Base-by-base conservation (phyloP, 495 filamentous ascomycete genomes). In the Neurospora cerealis region DNA sequence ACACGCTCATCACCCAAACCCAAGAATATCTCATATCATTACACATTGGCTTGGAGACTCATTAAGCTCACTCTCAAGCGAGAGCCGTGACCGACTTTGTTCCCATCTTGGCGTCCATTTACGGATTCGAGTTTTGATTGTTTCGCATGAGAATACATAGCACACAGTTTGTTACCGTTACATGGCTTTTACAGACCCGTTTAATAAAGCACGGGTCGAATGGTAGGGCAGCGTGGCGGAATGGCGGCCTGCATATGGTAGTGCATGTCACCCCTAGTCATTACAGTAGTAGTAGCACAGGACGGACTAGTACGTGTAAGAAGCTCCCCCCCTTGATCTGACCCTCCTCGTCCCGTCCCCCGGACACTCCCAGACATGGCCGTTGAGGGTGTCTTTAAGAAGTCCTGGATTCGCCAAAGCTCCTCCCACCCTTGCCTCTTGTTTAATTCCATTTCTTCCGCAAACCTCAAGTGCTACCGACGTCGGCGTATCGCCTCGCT, bases 241-340 rank as follows among this genome's bases (percentile, higher is more conserved):
- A 69, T 38, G 46, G 71, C 54, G 71, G 72, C 72, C 60, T 69
- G 60, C 62, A 70, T 66, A 34, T 36, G 54, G 54, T 66, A 66
- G 54, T 15, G 54, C 54, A 66, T 34, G 54, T 66, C 28, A 66
- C 54, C 54, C 54, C 24, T 32, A 32, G 54, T 62, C 24, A 62
- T 62, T 62, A 62, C 24, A 62, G 54, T 62, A 62, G 54, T 32
- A 28, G 37, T 38, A 39, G 38, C 38, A 66, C 54, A 0, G 54
- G 54, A 62, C 48, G 48, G 48, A 15, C 48, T 62, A 62, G n/a
- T 28, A 28, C 48, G 24, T 32, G 24, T 34, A 62, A 34, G 28
- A 66, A 66, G 28, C 54, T 62, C 24, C 24, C 28, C 54, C 54
- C 54, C 24, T 32, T 24, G 48, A 60, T 60, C 48, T 32, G 48